phyloP scores from a whole-genome alignment of 148 eudicot genomes.

The Heliosperma pusillum region DNA sequence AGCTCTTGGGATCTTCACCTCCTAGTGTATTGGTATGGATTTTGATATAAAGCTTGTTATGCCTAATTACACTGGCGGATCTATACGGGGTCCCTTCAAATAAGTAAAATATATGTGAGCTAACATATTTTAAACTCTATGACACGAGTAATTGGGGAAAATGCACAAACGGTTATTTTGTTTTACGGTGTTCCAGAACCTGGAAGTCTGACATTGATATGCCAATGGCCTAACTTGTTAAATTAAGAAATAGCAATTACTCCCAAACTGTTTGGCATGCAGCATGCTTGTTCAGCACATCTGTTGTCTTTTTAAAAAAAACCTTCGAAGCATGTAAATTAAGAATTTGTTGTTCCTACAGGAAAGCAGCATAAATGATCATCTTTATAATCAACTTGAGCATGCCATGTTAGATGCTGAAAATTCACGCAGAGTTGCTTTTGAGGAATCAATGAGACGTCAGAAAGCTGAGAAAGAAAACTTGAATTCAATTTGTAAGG shows the following conservation, averaged over 20 bases:
- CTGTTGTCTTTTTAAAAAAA: background rate
- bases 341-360: conserved; percentile 31
- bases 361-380: conserved; percentile 44
- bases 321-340: background rate
- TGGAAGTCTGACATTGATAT: too few relatives aligned
- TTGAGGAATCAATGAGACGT: conserved; percentile 64
- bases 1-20: conserved; percentile 33
- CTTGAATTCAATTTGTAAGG: conserved; percentile 58
- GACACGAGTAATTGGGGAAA: too few relatives aligned
- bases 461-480: conserved; percentile 66
- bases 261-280: background rate
- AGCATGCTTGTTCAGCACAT: conserved; percentile 7
- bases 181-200: too few relatives aligned
- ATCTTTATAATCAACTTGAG: conserved; percentile 59
- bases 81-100: background rate
- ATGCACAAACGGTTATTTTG: too few relatives aligned
- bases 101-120: too few relatives aligned
- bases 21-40: conserved; percentile 46
- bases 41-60: background rate
- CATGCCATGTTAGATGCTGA: conserved; percentile 63
- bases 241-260: background rate
- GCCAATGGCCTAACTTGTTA: background rate
- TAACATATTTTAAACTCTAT: too few relatives aligned
- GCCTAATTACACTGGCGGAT: background rate
- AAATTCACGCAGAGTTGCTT: conserved; percentile 53